Evolutionary conservation across 2,329 filamentous ascomycete species (phyloP).

Genomic region (Cadophora sp.): DNA sequence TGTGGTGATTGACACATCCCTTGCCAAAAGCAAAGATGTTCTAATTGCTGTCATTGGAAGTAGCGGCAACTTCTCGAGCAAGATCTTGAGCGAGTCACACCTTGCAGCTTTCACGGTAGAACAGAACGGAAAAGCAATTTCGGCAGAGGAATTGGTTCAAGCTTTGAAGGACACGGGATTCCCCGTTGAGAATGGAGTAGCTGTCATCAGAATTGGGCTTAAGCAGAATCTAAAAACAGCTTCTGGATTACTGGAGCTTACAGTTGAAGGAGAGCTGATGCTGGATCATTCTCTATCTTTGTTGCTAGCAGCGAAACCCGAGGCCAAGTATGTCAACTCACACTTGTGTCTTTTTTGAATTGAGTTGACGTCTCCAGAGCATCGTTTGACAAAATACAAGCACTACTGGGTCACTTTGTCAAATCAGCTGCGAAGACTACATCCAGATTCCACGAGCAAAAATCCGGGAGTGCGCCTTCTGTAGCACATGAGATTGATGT

Average conservation of each 20-base stretch:
- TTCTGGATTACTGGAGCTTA: slow-evolving; percentile 24
- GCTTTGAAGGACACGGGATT: slow-evolving; percentile 31
- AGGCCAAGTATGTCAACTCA: slow-evolving; percentile 31
- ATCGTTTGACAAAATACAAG: slow-evolving; percentile 30
- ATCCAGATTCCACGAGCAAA: slow-evolving; percentile 35
- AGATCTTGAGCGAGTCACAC: slow-evolving; percentile 34
- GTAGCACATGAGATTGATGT: slow-evolving; percentile 33
- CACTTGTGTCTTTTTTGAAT: neutral
- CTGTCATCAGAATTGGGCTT: slow-evolving; percentile 26
- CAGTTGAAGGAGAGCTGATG: slow-evolving; percentile 30
- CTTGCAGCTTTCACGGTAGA: slow-evolving; percentile 32
- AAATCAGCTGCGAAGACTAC: slow-evolving; percentile 29
- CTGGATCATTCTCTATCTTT: slow-evolving; percentile 36
- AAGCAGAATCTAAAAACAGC: slow-evolving; percentile 22
- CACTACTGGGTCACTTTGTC: slow-evolving; percentile 34
- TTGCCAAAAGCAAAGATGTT: slow-evolving; percentile 27
- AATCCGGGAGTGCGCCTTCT: slow-evolving; percentile 28
- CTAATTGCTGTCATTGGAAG: slow-evolving; percentile 31
- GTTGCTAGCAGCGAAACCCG: slow-evolving; percentile 20
- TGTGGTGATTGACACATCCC: slow-evolving; percentile 32
- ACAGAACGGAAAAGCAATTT: slow-evolving; percentile 16
- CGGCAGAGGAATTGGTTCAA: slow-evolving; percentile 25
- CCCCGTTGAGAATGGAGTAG: slow-evolving; percentile 28
- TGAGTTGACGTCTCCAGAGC: slow-evolving; percentile 23
- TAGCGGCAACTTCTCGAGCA: slow-evolving; percentile 35